Conservation (phyloP, 2,329 filamentous ascomycete genomes). For the Lachnellula willkommii region DNA sequence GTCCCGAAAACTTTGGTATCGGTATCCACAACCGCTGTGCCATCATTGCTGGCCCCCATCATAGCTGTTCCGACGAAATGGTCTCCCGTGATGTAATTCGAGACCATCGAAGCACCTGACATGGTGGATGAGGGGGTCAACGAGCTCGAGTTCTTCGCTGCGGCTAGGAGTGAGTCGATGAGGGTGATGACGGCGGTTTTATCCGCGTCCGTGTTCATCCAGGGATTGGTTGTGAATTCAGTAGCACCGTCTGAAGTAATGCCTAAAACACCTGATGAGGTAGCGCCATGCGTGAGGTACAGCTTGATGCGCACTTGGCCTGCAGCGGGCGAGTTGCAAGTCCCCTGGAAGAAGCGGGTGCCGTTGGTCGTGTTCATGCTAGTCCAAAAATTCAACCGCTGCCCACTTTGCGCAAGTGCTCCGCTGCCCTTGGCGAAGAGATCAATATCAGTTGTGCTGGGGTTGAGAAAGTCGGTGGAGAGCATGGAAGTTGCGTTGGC, state of each 20-base stretch:
- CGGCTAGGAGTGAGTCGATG: slow-evolving; percentile 44
- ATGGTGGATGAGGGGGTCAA: slow-evolving; percentile 28
- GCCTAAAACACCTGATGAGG: slow-evolving; percentile 40
- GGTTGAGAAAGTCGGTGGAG: slow-evolving; percentile 41
- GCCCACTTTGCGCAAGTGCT: slow-evolving; percentile 37
- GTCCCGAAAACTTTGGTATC: slow-evolving; percentile 61
- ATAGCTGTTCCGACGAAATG: slow-evolving; percentile 55
- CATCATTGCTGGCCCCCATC: slow-evolving; percentile 52
- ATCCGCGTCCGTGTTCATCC: slow-evolving; percentile 52
- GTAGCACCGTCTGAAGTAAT: slow-evolving; percentile 39
- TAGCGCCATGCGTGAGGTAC: slow-evolving; percentile 47
- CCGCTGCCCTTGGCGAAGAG: slow-evolving; percentile 35
- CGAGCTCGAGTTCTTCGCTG: slow-evolving; percentile 50
- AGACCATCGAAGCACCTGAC: slow-evolving; percentile 6
- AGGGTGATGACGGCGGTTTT: slow-evolving; percentile 48
- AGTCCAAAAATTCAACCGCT: slow-evolving; percentile 45
- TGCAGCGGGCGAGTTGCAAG: slow-evolving; percentile 38
- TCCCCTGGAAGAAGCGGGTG: slow-evolving; percentile 40
- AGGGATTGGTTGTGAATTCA: slow-evolving; percentile 31
- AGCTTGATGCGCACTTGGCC: slow-evolving; percentile 43
- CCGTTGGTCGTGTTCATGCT: slow-evolving; percentile 39
- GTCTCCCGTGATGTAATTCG: slow-evolving; percentile 20
- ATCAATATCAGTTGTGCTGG: slow-evolving; percentile 35
- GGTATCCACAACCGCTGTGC: slow-evolving; percentile 54
- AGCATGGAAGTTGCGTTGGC: slow-evolving; percentile 5